Evolutionary conservation across 768 basidiomycete species (phyloP).

Genomic region (Leccinum pellstonianum): DNA sequence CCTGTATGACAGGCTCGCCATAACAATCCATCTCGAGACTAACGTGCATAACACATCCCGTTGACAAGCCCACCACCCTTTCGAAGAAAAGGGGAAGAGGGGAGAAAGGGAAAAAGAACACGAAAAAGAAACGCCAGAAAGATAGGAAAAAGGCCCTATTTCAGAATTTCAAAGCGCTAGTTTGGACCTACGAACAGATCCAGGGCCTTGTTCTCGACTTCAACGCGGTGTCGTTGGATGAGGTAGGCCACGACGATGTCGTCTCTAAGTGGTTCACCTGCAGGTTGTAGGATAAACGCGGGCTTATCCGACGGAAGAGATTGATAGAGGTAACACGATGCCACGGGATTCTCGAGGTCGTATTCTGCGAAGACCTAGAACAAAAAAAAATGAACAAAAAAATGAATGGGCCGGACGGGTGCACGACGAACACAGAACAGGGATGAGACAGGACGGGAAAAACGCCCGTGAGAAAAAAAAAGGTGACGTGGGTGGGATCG

Average conservation of each 20-base stretch:
- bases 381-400: neutral
- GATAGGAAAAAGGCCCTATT: neutral
- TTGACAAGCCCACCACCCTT: neutral
- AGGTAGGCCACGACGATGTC: conserved; percentile 30
- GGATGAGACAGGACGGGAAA: neutral
- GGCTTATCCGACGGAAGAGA: conserved; percentile 11
- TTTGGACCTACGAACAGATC: conserved; percentile 25
- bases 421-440: neutral
- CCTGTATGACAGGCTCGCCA: neutral
- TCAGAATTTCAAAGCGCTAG: conserved; percentile 2
- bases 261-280: conserved; percentile 30
- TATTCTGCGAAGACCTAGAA: conserved; percentile 24
- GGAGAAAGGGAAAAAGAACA: neutral
- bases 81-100: neutral
- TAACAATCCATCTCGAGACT: neutral
- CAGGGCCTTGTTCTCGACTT: conserved; percentile 24
- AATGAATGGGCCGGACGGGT: neutral
- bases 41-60: neutral
- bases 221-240: conserved; percentile 26
- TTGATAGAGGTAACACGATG: conserved; percentile 21
- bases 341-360: conserved; percentile 25
- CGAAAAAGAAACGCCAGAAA: neutral
- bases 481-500: neutral
- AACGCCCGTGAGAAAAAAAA: neutral
- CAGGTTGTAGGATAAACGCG: conserved; percentile 22